These are phyloP conservation scores for Lolium multiflorum DNA, from an alignment of 176 grass and related monocot genomes.

Conservation along the genomic window DNA sequence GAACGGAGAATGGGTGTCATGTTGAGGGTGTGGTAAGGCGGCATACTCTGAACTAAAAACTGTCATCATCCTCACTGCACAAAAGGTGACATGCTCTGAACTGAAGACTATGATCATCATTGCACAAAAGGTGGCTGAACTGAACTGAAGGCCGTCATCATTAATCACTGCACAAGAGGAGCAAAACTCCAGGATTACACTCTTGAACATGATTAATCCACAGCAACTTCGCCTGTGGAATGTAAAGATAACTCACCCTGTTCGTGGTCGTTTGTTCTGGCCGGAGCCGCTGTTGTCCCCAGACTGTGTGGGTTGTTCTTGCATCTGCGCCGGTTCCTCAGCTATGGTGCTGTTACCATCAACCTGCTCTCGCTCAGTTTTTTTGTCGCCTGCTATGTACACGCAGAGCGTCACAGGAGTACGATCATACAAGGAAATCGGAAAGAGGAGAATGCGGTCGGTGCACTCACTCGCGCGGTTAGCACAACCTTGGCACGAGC, in stretches of 20 bases:
- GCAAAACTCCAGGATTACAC: background rate
- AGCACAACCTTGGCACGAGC: constrained; percentile 11
- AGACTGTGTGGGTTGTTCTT: no score
- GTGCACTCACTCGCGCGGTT: constrained; percentile 14
- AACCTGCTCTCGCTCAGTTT: no score
- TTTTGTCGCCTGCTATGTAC: background rate
- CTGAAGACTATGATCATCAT: background rate
- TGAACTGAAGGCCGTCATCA: no score
- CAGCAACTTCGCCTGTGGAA: background rate
- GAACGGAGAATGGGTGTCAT: no score
- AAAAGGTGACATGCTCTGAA: no score
- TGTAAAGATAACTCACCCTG: background rate
- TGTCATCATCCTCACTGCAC: background rate
- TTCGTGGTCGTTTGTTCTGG: no score
- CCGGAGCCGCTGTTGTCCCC: no score
- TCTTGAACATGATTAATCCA: background rate
- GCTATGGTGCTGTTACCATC: no score
- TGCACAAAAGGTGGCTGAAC: no score
- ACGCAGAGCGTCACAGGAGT: background rate
- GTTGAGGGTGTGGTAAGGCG: background rate
- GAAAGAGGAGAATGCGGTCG: background rate
- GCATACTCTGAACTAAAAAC: background rate
- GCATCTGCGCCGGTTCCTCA: no score
- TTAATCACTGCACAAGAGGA: background rate
- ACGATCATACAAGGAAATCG: background rate